A percentile compares a stretch with the other conserved stretches of the same genome.
Evolutionary conservation across 768 basidiomycete genomes (phyloP).

Genomic region (Mycena metata): DNA sequence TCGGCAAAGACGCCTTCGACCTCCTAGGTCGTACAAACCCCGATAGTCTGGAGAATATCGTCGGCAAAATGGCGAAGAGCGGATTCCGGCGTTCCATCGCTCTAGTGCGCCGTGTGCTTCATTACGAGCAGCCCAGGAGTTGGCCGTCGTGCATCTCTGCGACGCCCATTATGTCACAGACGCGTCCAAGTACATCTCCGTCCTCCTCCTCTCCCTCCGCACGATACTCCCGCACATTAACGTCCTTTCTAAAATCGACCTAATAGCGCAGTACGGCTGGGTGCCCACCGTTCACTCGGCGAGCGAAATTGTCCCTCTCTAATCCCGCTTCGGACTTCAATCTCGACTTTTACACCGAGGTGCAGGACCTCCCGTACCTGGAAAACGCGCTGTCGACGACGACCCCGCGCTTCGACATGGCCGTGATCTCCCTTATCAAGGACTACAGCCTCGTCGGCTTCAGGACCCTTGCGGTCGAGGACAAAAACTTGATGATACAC

Average conservation of each 20-base stretch:
- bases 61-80: slow-evolving; percentile 76
- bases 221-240: slow-evolving; percentile 99
- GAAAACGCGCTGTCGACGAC: slow-evolving; percentile 78
- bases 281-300: slow-evolving; percentile 57
- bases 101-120: slow-evolving; percentile 22
- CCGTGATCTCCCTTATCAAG: slow-evolving; percentile 92
- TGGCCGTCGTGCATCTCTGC: slow-evolving; percentile 95
- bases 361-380: slow-evolving; percentile 93
- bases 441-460: slow-evolving; percentile 95
- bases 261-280: slow-evolving; percentile 92
- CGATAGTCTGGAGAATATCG: slow-evolving; percentile 85
- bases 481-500: slow-evolving; percentile 95
- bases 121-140: slow-evolving; percentile 57
- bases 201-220: slow-evolving; percentile 90
- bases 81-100: slow-evolving; percentile 73
- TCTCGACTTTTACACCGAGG: slow-evolving; percentile 97
- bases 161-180: slow-evolving; percentile 99
- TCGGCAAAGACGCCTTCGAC: slow-evolving; percentile 88
- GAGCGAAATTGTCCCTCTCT: background rate
- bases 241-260: slow-evolving; percentile 95
- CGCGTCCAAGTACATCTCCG: slow-evolving; percentile 93
- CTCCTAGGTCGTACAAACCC: slow-evolving; percentile 98
- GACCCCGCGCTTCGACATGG: slow-evolving; percentile 82
- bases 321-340: slow-evolving; percentile 81
- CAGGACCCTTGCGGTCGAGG: slow-evolving; percentile 98